These are phyloP conservation scores for Plasmodium fragile DNA, from an alignment of 169 alveolate species.

Conservation along the genomic window DNA sequence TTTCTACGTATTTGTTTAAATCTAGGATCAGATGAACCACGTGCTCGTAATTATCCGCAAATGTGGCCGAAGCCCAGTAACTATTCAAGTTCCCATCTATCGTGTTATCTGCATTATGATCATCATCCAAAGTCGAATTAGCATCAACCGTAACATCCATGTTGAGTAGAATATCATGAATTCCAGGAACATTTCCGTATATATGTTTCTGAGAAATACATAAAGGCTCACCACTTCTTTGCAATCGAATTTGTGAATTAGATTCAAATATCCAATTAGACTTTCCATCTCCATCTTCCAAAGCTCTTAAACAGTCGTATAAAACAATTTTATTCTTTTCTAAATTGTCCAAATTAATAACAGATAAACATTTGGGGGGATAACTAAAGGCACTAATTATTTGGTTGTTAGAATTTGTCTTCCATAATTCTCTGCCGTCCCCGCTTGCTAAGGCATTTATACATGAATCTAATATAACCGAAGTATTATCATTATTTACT, in stretches of 20 bases:
- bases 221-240: conserved; percentile 81
- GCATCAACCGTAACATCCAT: conserved; percentile 76
- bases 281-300: conserved; percentile 88
- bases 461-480: conserved; percentile 87
- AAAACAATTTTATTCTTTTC: conserved; percentile 75
- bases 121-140: conserved; percentile 80
- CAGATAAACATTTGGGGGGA: conserved; percentile 57
- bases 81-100: conserved; percentile 90
- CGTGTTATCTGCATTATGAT: conserved; percentile 85
- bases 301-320: conserved; percentile 85
- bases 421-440: conserved; percentile 83
- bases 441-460: conserved; percentile 87
- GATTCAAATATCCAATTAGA: conserved; percentile 90
- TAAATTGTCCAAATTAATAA: conserved; percentile 60
- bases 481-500: conserved; percentile 82
- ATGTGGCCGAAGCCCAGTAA: conserved; percentile 92
- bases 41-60: conserved; percentile 84
- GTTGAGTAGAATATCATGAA: conserved; percentile 83
- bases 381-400: conserved; percentile 79
- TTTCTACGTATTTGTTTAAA: conserved; percentile 82
- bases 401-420: conserved; percentile 83
- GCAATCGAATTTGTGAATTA: conserved; percentile 88
- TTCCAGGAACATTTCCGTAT: conserved; percentile 86
- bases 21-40: conserved; percentile 81
- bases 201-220: conserved; percentile 88